These are phyloP conservation scores for Boletus reticulatus DNA, from an alignment of 768 basidiomycete species.

Conservation along the genomic window DNA sequence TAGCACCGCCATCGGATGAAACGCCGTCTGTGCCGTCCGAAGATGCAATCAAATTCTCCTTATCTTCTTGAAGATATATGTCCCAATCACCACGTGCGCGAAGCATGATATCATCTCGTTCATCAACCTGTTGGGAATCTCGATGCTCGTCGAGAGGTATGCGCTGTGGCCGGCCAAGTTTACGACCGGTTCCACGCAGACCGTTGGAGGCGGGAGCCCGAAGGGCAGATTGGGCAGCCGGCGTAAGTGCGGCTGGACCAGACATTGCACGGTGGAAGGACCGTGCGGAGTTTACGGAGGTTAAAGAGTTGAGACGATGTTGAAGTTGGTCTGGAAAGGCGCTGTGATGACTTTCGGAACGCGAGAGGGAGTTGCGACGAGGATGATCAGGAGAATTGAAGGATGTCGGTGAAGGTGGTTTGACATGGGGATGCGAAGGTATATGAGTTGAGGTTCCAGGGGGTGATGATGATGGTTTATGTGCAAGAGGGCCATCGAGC, in stretches of 20 bases:
- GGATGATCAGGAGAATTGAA: slow-evolving; percentile 39
- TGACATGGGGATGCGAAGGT: slow-evolving; percentile 19
- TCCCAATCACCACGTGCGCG: slow-evolving; percentile 32
- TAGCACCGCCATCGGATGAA: slow-evolving; percentile 23
- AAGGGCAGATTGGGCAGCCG: slow-evolving; percentile 26
- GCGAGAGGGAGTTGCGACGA: slow-evolving; percentile 53
- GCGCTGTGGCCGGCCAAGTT: slow-evolving; percentile 35
- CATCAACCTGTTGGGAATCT: slow-evolving; percentile 30
- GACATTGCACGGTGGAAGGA: slow-evolving; percentile 69
- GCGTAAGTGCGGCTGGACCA: slow-evolving; percentile 44
- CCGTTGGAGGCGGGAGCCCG: slow-evolving; percentile 32
- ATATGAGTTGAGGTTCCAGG: slow-evolving; percentile 17
- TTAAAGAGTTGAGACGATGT: slow-evolving; percentile 27
- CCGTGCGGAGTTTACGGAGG: slow-evolving; percentile 34
- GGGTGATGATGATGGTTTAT: slow-evolving; percentile 27
- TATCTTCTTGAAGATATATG: slow-evolving; percentile 35
- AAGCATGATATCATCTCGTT: slow-evolving; percentile 33
- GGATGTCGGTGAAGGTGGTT: slow-evolving; percentile 34
- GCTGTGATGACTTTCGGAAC: slow-evolving; percentile 57
- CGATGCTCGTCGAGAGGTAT: slow-evolving; percentile 37
- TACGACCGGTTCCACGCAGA: slow-evolving; percentile 34
- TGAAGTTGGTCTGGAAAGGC: slow-evolving; percentile 30
- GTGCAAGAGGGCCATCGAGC: slow-evolving; percentile 22
- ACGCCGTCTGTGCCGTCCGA: slow-evolving; percentile 23
- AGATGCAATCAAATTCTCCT: slow-evolving; percentile 37